Base-by-base conservation (phyloP, 768 basidiomycete genomes). In the Chiua virens region DNA sequence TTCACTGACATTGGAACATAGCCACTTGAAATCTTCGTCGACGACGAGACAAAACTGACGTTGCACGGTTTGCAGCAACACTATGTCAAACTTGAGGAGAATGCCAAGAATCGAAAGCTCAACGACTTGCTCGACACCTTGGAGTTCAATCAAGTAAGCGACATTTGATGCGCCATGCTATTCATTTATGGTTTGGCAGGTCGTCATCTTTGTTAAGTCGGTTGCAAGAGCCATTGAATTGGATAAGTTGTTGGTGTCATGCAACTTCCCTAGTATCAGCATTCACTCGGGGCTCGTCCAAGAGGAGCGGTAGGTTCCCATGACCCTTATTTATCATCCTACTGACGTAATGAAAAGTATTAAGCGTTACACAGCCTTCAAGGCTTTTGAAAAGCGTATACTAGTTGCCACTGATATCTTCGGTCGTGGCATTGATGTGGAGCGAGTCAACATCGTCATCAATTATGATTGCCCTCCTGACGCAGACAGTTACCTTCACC, bases 11-110 rank as follows among this genome's bases (percentile, higher is more conserved):
- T 30, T 3, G 7, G n/a, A 35, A 38, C 34, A 32, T 54, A 99
- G 97, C 97, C 97, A 25, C 84, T 99, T 37, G 97, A 99, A 74
- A 98, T 99, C 54, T 99, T 98, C 68, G 95, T 99, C 42, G 97
- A 99, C 61, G 97, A 99, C 65, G 97, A 99, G 76, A 95, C 97
- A 42, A 99, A 99, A 71, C 73, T 99, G 57, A 99, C 97, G 2
- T 80, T 99, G 30, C 97, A 99, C 71, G 97, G 97, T 51, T 79
- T 99, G 7, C 97, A 99, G 70, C 97, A 99, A 73, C 96, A 98
- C 69, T 99, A 94, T 65, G 91, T 99, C 59, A 96, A 97, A 73
- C 78, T 98, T 10, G 95, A 97, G 60, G 97, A 99, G 72, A 83
- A 79, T 36, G 86, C 83, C 53, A 99, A 99, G 78, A 98, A 99